Evolutionary conservation across 768 basidiomycete genomes (phyloP).

Genomic region (Leccinum rimulosum): DNA sequence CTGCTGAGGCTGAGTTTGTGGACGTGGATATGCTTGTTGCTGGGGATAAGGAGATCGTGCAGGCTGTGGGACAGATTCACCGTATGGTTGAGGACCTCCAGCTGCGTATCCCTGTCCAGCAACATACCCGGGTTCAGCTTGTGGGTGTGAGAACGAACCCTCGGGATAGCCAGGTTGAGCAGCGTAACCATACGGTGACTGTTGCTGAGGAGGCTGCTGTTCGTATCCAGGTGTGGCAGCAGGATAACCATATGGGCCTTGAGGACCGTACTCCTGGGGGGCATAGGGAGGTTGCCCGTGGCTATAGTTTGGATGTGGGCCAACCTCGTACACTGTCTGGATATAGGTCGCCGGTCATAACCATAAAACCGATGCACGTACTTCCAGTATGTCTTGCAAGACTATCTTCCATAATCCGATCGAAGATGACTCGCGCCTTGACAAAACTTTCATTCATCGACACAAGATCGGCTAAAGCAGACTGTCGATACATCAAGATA

Average conservation of each 20-base stretch:
- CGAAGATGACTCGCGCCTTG: slow-evolving; percentile 84
- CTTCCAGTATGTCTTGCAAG: slow-evolving; percentile 69
- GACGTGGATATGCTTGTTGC: slow-evolving; percentile 30
- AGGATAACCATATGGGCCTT: slow-evolving; percentile 48
- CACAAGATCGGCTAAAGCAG: slow-evolving; percentile 75
- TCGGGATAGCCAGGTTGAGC: slow-evolving; percentile 26
- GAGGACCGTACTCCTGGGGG: slow-evolving; percentile 36
- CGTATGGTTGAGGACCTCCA: slow-evolving; percentile 21
- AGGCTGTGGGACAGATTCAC: slow-evolving; percentile 23
- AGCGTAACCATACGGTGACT: slow-evolving; percentile 27
- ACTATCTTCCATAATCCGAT: slow-evolving; percentile 91
- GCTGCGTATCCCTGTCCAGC: slow-evolving; percentile 22
- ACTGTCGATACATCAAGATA: not conserved
- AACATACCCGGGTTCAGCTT: slow-evolving; percentile 24
- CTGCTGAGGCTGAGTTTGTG: slow-evolving; percentile 39
- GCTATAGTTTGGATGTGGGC: slow-evolving; percentile 31
- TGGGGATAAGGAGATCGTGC: slow-evolving; percentile 34
- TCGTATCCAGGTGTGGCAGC: slow-evolving; percentile 37
- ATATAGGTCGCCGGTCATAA: slow-evolving; percentile 7
- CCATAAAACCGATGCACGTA: slow-evolving; percentile 28
- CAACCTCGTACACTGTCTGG: slow-evolving; percentile 50
- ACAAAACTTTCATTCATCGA: slow-evolving; percentile 95
- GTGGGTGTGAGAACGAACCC: slow-evolving; percentile 25
- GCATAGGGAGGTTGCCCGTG: slow-evolving; percentile 25
- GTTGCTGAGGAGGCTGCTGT: slow-evolving; percentile 38